A percentile compares a stretch with the other conserved stretches of the same genome.
Conservation (phyloP, 192 early-diverging fungal species). For the Radiomyces spectabilis region DNA sequence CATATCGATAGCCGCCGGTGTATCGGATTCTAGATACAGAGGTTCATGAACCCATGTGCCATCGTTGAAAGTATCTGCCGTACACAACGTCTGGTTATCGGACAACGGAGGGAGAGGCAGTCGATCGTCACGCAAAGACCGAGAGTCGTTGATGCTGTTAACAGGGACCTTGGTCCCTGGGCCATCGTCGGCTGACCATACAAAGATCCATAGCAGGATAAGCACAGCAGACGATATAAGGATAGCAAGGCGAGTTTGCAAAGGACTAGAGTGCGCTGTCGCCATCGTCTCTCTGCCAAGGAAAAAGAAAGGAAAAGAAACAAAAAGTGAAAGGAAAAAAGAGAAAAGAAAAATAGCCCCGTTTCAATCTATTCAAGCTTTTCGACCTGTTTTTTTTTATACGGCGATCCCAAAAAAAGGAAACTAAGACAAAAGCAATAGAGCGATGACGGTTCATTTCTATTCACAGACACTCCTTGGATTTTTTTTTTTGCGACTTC, state of each 20-base stretch:
- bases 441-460: not conserved
- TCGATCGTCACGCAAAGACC: not conserved
- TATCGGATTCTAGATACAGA: not conserved
- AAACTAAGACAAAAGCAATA: slow-evolving; percentile 2
- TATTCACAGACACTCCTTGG: not conserved
- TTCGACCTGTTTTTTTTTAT: no score
- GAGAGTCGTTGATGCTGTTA: no score
- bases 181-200: no score
- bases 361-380: no score
- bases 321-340: not conserved
- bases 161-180: no score
- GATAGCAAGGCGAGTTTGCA: no score
- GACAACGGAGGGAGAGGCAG: no score
- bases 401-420: not conserved
- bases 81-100: no score
- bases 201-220: no score
- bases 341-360: not conserved
- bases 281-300: not conserved
- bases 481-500: no score
- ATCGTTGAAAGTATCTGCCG: slow-evolving; percentile 12
- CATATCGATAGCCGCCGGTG: slow-evolving; percentile 1
- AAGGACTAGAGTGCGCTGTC: not conserved
- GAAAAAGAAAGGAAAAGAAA: not conserved
- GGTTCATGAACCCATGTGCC: slow-evolving; percentile 16
- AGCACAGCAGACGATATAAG: no score